These are phyloP conservation scores for Prunus salicina DNA, from an alignment of 306 rosid species.

Conservation along the genomic window DNA sequence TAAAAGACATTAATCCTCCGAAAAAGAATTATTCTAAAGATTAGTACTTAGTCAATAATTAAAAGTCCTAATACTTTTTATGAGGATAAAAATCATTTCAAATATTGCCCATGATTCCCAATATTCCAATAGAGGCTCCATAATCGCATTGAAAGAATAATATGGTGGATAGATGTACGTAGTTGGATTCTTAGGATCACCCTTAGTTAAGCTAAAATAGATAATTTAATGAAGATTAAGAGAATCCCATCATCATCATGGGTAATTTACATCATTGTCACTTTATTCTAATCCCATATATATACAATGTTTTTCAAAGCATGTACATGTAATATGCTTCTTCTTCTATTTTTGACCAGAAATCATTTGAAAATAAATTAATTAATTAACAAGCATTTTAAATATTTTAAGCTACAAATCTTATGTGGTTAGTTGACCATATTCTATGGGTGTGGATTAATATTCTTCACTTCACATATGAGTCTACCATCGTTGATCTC, in stretches of 20 bases:
- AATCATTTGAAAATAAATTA: neutral
- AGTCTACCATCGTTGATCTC: neutral
- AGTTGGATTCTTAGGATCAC: slow-evolving; percentile 37
- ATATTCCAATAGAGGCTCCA: slow-evolving; percentile 40
- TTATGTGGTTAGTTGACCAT: neutral
- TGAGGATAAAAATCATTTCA: slow-evolving; percentile 23
- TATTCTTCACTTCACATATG: neutral
- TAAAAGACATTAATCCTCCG: slow-evolving; percentile 3
- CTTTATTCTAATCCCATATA: slow-evolving; percentile 36
- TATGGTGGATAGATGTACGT: slow-evolving; percentile 26
- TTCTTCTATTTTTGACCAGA: slow-evolving; percentile 13
- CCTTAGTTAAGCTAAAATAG: slow-evolving; percentile 9
- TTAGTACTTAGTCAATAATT: slow-evolving; percentile 10
- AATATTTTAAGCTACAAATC: neutral
- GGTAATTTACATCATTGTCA: slow-evolving; percentile 17
- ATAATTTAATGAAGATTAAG: slow-evolving; percentile 22
- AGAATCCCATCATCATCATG: slow-evolving; percentile 32
- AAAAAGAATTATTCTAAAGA: slow-evolving; percentile 17
- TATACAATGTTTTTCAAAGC: neutral
- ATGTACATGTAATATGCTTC: slow-evolving; percentile 22
- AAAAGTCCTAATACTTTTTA: slow-evolving; percentile 22
- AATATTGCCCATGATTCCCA: slow-evolving; percentile 42
- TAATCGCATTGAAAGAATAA: slow-evolving; percentile 48
- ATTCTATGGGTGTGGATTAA: neutral
- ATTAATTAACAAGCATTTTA: neutral